Evolutionary conservation across 768 basidiomycete species (phyloP).

Genomic region (Lactarius akahatsu): DNA sequence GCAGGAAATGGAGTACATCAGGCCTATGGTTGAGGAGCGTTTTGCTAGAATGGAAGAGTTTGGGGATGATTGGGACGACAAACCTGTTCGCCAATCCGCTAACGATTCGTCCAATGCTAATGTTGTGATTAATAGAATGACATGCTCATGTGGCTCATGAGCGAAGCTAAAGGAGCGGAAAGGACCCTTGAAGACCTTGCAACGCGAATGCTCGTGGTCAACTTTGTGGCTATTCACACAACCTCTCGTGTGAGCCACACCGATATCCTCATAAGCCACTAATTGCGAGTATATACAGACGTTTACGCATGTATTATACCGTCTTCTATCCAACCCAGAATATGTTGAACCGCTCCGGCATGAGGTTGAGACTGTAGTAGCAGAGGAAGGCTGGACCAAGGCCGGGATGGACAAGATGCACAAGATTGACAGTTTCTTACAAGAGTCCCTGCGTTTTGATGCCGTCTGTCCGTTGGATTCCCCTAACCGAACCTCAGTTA

Average conservation of each 20-base stretch:
- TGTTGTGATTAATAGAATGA: constrained; percentile 36
- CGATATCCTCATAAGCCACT: neutral
- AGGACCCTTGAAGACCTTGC: constrained; percentile 34
- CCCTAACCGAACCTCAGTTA: neutral
- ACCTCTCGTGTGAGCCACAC: constrained; percentile 34
- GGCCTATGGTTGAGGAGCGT: constrained; percentile 13
- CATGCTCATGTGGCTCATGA: constrained; percentile 44
- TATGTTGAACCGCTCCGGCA: constrained; percentile 31
- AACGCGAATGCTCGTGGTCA: constrained; percentile 38
- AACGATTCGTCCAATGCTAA: neutral
- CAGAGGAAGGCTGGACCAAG: constrained; percentile 28
- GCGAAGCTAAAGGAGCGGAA: constrained; percentile 36
- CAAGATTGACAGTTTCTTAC: constrained; percentile 33
- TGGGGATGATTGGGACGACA: constrained; percentile 14
- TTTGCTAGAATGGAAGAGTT: neutral
- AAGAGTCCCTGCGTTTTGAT: constrained; percentile 30
- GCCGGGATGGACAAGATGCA: constrained; percentile 27
- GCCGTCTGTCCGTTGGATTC: constrained; percentile 7
- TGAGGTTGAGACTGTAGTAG: constrained; percentile 28
- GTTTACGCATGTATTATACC: constrained; percentile 25
- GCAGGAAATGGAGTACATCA: neutral
- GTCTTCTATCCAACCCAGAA: constrained; percentile 31
- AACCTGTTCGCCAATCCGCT: constrained; percentile 2
- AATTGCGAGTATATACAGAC: neutral
- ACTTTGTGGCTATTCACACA: constrained; percentile 42